phyloP scores from a whole-genome alignment of 139 green algal species.

The Gonium pectorale region DNA sequence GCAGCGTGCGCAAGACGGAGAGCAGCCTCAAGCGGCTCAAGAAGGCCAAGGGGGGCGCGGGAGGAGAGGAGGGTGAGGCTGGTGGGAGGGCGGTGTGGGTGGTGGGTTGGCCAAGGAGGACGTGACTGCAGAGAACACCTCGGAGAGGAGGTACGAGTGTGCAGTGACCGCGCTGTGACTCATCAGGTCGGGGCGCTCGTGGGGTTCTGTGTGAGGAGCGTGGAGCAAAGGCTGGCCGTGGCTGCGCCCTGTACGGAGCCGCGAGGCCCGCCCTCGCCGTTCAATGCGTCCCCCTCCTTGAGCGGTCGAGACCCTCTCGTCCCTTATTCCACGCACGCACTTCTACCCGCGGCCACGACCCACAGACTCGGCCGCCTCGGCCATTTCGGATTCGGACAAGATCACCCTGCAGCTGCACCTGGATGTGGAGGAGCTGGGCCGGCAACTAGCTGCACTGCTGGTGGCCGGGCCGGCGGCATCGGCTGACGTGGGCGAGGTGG shows the following conservation, averaged over 20 bases:
- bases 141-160: too few species aligned
- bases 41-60: conserved; percentile 58
- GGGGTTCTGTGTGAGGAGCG: too few species aligned
- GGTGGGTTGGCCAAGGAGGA: too few species aligned
- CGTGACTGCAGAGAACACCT: too few species aligned
- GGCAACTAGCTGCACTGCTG: conserved; percentile 63
- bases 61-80: conserved; percentile 43
- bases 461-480: conserved; percentile 5
- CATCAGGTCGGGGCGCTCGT: too few species aligned
- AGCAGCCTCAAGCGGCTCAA: conserved; percentile 87
- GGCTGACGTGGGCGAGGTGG: not conserved
- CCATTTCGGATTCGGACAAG: conserved; percentile 91
- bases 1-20: conserved; percentile 91
- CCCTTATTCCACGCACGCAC: too few species aligned
- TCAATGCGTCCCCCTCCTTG: too few species aligned
- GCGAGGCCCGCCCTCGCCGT: too few species aligned
- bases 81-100: not conserved
- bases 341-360: not conserved
- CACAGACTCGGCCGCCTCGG: conserved; percentile 20
- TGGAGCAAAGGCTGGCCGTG: too few species aligned
- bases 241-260: too few species aligned
- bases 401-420: conserved; percentile 87
- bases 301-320: too few species aligned
- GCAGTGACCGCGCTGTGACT: too few species aligned
- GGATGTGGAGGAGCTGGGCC: conserved; percentile 80